A percentile compares a stretch with the other conserved stretches of the same genome.
phyloP scores from a whole-genome alignment of 805 yeast genomes.

The Groenewaldozyma salmanticensis region DNA sequence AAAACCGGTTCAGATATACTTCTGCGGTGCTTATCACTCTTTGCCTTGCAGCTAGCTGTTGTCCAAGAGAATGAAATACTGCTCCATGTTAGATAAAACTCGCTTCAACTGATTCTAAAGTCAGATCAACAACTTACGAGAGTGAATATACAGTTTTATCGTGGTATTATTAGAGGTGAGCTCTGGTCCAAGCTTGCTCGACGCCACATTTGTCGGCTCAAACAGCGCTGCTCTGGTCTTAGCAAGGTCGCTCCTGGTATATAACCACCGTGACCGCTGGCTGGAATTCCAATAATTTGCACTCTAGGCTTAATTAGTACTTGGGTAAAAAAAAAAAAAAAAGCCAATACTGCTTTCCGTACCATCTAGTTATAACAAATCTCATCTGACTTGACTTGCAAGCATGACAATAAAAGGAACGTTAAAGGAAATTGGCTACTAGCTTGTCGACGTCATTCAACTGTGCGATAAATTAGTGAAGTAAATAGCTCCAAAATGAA shows the following conservation, averaged over 20 bases:
- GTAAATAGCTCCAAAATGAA: too few relatives aligned
- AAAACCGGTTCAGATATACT: slow-evolving; percentile 68
- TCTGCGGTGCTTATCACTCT: slow-evolving; percentile 84
- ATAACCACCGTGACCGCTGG: slow-evolving; percentile 75
- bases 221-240: slow-evolving; percentile 26
- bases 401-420: too few relatives aligned
- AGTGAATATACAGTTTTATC: slow-evolving; percentile 61
- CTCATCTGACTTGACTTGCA: too few relatives aligned
- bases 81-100: background rate
- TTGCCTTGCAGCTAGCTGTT: slow-evolving; percentile 70
- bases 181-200: slow-evolving; percentile 4
- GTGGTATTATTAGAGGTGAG: slow-evolving; percentile 31
- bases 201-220: slow-evolving; percentile 28
- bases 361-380: too few relatives aligned
- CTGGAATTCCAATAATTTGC: slow-evolving; percentile 86
- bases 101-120: background rate
- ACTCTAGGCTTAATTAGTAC: slow-evolving; percentile 43
- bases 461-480: too few relatives aligned
- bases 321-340: too few relatives aligned
- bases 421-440: too few relatives aligned
- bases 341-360: too few relatives aligned
- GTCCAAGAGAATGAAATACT: slow-evolving; percentile 64
- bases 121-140: slow-evolving; percentile 18
- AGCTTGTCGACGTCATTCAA: too few relatives aligned
- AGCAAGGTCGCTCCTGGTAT: slow-evolving; percentile 50